Evolutionary conservation across 2,329 filamentous ascomycete genomes (phyloP), one percentile per base, ranked within the genome.

Genomic region (Penicillium sp.): DNA sequence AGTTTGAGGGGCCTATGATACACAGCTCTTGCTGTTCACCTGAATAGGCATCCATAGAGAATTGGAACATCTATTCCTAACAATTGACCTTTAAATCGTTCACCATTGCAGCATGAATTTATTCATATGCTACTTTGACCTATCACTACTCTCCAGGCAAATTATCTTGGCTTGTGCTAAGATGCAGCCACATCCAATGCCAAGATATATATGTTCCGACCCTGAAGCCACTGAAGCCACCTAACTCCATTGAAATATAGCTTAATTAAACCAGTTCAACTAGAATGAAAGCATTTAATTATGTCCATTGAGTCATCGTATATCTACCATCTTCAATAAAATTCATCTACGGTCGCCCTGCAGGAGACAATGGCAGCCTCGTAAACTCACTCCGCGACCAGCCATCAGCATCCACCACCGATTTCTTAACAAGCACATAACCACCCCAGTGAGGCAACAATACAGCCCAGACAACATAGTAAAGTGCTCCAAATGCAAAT

Each of bases 341-440:
- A 0, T 2, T 1, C 13, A 28, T 40, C 51, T 54, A 51, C 1
- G 22, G 22, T 22, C 12, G 24, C 10, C 1, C n/a, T 61, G 53
- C 53, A 15, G 53, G 24, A 38, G 61, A 58, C 37, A 70, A 38
- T 8, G 84, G 82, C 63, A 79, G 72, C 60, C 72, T 79, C 2
- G 79, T 75, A 69, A 88, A 88, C 2, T 84, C 80, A 58, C 78
- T 85, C 35, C 84, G 79, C 67, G 87, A 86, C 88, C 88, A 89
- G 1, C 88, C 87, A 71, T 89, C 87, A 45, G 85, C 81, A 63
- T 87, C 84, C 8, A 89, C 74, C 1, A 82, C 73, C 0, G 78
- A 80, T 73, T 88, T 83, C 59, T 84, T 81, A 2, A 86, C 80
- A 10, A 90, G 79, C 67, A 85, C 80, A 68, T 90, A 80, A 17